These are phyloP conservation scores for Fusarium sp. DNA, from an alignment of 2,329 filamentous ascomycete genomes.

Conservation along the genomic window DNA sequence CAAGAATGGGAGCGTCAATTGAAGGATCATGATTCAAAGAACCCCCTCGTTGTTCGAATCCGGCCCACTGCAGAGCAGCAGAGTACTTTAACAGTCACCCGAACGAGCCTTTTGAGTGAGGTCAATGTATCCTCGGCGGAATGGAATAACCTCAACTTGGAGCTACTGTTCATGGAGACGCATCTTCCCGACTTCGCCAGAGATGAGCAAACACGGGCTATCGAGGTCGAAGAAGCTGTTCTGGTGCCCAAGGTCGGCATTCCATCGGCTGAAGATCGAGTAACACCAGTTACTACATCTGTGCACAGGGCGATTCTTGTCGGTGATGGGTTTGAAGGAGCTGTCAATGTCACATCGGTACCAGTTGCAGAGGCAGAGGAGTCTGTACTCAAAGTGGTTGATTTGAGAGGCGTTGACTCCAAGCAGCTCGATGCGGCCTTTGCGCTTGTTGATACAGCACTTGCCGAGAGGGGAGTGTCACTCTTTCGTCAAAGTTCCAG, in stretches of 20 bases:
- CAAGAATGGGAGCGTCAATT: constrained; percentile 74
- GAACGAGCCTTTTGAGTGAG: constrained; percentile 59
- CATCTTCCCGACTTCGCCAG: constrained; percentile 49
- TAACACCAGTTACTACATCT: constrained; percentile 77
- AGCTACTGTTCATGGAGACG: constrained; percentile 67
- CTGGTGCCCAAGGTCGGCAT: constrained; percentile 82
- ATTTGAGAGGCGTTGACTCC: constrained; percentile 59
- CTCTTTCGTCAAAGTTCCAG: constrained; percentile 74
- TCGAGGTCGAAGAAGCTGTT: constrained; percentile 68
- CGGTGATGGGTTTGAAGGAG: constrained; percentile 75
- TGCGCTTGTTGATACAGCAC: constrained; percentile 68
- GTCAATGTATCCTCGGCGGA: constrained; percentile 70
- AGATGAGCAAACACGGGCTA: constrained; percentile 44
- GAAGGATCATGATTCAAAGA: constrained; percentile 58
- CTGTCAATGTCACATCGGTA: constrained; percentile 61
- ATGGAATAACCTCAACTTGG: constrained; percentile 69
- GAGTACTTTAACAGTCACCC: constrained; percentile 43
- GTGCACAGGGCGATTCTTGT: constrained; percentile 85
- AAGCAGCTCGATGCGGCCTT: constrained; percentile 55
- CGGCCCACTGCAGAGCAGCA: constrained; percentile 43
- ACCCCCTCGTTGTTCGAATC: constrained; percentile 72
- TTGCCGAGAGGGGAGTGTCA: constrained; percentile 69
- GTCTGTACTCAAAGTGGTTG: constrained; percentile 64
- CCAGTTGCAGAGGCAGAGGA: constrained; percentile 50
- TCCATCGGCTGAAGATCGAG: constrained; percentile 69